Base-by-base conservation (phyloP, 352 stramenopile genomes). In the Nothophytophthora sp. region DNA sequence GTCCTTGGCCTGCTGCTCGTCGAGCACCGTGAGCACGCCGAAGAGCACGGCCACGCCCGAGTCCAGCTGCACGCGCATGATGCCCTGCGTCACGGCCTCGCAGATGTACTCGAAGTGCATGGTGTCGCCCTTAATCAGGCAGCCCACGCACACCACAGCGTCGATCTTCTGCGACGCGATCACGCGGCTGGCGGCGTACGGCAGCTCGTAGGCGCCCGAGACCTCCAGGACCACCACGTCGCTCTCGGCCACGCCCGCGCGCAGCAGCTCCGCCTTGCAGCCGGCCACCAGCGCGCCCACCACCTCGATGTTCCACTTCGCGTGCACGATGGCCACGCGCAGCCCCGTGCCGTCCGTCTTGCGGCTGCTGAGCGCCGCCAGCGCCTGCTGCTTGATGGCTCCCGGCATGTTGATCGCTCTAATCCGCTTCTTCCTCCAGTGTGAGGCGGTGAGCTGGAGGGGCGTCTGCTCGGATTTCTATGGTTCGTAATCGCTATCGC, bases 51-150 rank as follows among this genome's bases (percentile, higher is more conserved):
- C 83, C 43, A 92, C 76, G 32, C 76, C 77, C 22, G 94, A 95
- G 63, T 97, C 81, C 50, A 99, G 73, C 64, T 93, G 84, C 59
- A 99, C 95, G 62, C 86, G 86, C 96, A 99, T 99, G 65, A 99
- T 94, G 50, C 96, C 97, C 56, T 96, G 89, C 29, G 94, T 81
- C n/a, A 98, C 92, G 42, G 96, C 87, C 51, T 99, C 92, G 40
- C 89, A 95, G 76, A 99, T 99, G 80, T 99, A 99, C 88, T 99
- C 97, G 70, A 99, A 99, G 78, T 99, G 97, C 86, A 98, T 97
- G 12, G 97, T 99, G 44, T 98, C 96, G 40, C 97, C 96, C 70
- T 98, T 98, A 68, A 97, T 96, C 13, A 98, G 80, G 45, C 83
- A 96, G 37, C 97, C 97, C 49, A 98, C 67, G 60, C 84, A 97